These are phyloP conservation scores for Astragalus membranaceus DNA, from an alignment of 306 rosid species.

Conservation along the genomic window DNA sequence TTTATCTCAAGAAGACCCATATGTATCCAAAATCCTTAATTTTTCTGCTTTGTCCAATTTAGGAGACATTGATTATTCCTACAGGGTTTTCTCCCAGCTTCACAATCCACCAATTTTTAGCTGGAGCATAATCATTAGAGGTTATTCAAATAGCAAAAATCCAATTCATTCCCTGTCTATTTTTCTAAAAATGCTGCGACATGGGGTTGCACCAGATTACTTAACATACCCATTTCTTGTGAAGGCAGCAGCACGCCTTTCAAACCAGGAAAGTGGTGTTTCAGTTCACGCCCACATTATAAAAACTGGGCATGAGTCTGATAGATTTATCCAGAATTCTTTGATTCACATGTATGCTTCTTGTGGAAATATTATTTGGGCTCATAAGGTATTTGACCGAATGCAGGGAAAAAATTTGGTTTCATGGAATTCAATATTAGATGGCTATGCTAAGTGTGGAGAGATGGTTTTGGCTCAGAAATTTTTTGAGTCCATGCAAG, in stretches of 20 bases:
- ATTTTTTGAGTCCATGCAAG: constrained; percentile 57
- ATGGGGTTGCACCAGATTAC: constrained; percentile 52
- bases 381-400: constrained; percentile 50
- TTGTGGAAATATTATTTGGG: constrained; percentile 40
- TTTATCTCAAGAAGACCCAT: constrained; percentile 39
- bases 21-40: constrained; percentile 38
- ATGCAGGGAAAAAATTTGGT: constrained; percentile 44
- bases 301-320: constrained; percentile 47
- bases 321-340: constrained; percentile 53
- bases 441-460: constrained; percentile 75
- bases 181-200: constrained; percentile 51
- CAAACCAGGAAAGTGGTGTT: constrained; percentile 41
- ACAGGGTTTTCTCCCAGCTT: constrained; percentile 46
- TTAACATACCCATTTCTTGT: constrained; percentile 72
- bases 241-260: constrained; percentile 61
- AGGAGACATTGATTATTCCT: constrained; percentile 46
- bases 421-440: constrained; percentile 75
- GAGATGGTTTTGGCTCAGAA: constrained; percentile 42
- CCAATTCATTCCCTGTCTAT: constrained; percentile 47
- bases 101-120: constrained; percentile 40
- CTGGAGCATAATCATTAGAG: constrained; percentile 65
- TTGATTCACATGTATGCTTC: constrained; percentile 75
- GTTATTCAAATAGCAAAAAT: constrained; percentile 49
- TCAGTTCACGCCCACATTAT: constrained; percentile 59
- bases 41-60: constrained; percentile 46